Percentiles rank a stretch among this genome's conserved stretches.
phyloP scores from a whole-genome alignment of 805 yeast species.

The Saccharomycopsis malanga region DNA sequence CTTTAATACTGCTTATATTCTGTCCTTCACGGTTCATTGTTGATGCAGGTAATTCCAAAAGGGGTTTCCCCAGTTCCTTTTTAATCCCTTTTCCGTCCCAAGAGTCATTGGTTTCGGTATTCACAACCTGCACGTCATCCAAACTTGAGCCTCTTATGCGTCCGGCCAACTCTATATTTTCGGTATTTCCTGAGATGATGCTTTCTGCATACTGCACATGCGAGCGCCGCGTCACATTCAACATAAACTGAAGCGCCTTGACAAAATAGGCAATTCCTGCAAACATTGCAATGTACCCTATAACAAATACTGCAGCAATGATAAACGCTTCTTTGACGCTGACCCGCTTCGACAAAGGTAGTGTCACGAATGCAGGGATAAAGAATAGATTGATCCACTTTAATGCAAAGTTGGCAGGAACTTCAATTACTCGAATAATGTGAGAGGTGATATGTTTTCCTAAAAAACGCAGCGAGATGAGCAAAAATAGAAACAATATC shows the following conservation, averaged over 20 bases:
- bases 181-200: neutral
- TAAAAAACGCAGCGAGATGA: constrained; percentile 31
- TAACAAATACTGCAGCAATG: constrained; percentile 64
- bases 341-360: constrained; percentile 62
- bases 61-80: neutral
- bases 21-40: neutral
- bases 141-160: constrained; percentile 11
- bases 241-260: constrained; percentile 32
- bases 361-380: constrained; percentile 67
- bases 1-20: neutral
- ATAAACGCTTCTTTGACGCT: constrained; percentile 62
- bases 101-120: neutral
- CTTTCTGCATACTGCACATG: constrained; percentile 27
- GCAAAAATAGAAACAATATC: constrained; percentile 42
- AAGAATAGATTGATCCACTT: constrained; percentile 76
- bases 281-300: constrained; percentile 54
- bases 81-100: neutral
- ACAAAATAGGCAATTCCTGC: constrained; percentile 44
- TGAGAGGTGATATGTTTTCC: constrained; percentile 32
- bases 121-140: neutral
- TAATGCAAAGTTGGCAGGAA: constrained; percentile 62
- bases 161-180: constrained; percentile 15
- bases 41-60: neutral
- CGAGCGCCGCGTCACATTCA: constrained; percentile 24
- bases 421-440: constrained; percentile 35